Evolutionary conservation across 768 basidiomycete species (phyloP).

Genomic region (Hirschioporus abietinus): DNA sequence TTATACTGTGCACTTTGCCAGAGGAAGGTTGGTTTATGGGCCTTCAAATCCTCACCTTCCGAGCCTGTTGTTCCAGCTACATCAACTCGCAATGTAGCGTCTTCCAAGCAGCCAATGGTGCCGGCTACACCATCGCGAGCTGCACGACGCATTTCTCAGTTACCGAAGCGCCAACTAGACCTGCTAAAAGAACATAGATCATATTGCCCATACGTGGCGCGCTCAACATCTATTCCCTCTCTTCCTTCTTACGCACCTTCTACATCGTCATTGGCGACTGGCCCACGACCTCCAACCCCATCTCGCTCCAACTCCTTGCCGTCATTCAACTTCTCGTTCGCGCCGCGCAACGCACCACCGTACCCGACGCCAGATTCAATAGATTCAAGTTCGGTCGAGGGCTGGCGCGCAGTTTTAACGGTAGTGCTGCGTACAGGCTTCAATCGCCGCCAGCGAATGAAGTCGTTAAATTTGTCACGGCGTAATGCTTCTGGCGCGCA

Average conservation of each 20-base stretch:
- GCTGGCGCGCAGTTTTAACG: slow-evolving; percentile 76
- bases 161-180: slow-evolving; percentile 52
- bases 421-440: slow-evolving; percentile 63
- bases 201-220: slow-evolving; percentile 80
- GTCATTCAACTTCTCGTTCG: slow-evolving; percentile 24
- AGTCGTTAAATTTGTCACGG: slow-evolving; percentile 20
- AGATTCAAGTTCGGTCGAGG: slow-evolving; percentile 43
- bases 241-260: slow-evolving; percentile 28
- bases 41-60: slow-evolving; percentile 33
- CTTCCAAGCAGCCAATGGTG: slow-evolving; percentile 14
- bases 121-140: slow-evolving; percentile 8
- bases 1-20: slow-evolving; percentile 69
- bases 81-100: slow-evolving; percentile 9
- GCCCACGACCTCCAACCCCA: slow-evolving; percentile 15
- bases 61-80: slow-evolving; percentile 10
- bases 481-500: slow-evolving; percentile 16
- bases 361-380: slow-evolving; percentile 13
- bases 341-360: slow-evolving; percentile 26
- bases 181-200: slow-evolving; percentile 77
- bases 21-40: slow-evolving; percentile 77
- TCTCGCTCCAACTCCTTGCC: slow-evolving; percentile 21
- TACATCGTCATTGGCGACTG: slow-evolving; percentile 11
- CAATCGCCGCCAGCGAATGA: slow-evolving; percentile 47
- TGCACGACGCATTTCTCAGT: slow-evolving; percentile 25
- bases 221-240: slow-evolving; percentile 60